Evolutionary conservation across 345 rosid species (phyloP), one percentile per base, ranked within the genome.

Genomic region (Linum lewisii): DNA sequence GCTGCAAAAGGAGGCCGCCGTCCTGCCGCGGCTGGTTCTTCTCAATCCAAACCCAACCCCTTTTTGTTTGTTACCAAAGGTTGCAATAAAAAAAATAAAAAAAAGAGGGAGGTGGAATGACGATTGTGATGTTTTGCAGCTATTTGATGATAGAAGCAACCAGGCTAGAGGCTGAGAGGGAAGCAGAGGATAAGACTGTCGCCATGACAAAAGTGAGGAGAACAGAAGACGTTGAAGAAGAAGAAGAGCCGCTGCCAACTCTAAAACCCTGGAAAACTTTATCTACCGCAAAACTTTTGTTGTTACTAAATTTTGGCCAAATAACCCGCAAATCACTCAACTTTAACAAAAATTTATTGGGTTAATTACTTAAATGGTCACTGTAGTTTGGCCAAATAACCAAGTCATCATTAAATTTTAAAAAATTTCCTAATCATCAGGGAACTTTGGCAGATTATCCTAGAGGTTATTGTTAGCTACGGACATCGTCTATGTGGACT

Each of bases 221-320:
- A 50, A 18, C 16, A 37, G 55, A 21, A 22, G 21, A 19, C n/a
- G n/a, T n/a, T n/a, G 22, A 51, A 19, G 24, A 7, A 24, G 56
- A 14, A 11, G 14, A 42, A 42, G 47, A 11, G 38, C 38, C 38
- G 38, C 38, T 34, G 10, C 38, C 5, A 34, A 34, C 10, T 34
- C 73, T 63, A 59, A 75, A 75, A 73, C 78, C 76, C 78, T 72
- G n/a, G n/a, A n/a, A n/a, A n/a, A n/a, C 58, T 26, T 36, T 60
- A n/a, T n/a, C n/a, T n/a, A n/a, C n/a, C n/a, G n/a, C n/a, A n/a
- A n/a, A 10, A 45, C n/a, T 45, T 45, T 5, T 42, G 47, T 45
- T 45, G 2, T 1, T 45, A 6, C 14, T 42, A 6, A 6, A 6
- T 42, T 42, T 42, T 42, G 47, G 47, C 14, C 47, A 42, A 42